Evolutionary conservation across 495 filamentous ascomycete genomes (phyloP).

Genomic region (Alectoria sarmentosa): DNA sequence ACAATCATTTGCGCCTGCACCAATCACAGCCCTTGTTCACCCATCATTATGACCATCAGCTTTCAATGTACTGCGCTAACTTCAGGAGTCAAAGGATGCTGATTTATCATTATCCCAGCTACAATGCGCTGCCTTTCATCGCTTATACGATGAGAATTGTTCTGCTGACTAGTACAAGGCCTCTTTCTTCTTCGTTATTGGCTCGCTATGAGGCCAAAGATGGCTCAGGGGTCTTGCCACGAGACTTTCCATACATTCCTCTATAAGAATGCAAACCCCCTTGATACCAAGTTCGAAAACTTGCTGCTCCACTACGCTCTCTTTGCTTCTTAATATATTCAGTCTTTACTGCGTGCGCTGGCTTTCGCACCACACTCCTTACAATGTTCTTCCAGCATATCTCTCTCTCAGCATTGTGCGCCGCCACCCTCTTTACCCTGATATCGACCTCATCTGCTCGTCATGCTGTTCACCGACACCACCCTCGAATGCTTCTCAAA

Average conservation of each 20-base stretch:
- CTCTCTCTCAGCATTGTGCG: constrained; percentile 18
- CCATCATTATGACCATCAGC: no score
- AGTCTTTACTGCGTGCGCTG: constrained; percentile 19
- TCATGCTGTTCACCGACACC: constrained; percentile 17
- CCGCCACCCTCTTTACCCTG: constrained; percentile 13
- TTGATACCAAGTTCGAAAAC: background rate
- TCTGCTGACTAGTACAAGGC: background rate
- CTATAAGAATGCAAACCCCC: constrained; percentile 17
- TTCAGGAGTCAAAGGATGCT: constrained; percentile 6
- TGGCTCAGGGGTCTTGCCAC: background rate
- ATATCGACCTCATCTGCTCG: constrained; percentile 14
- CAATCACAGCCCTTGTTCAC: background rate
- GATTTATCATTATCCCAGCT: background rate
- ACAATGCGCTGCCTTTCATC: background rate
- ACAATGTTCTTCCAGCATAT: constrained; percentile 17
- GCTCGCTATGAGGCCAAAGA: background rate
- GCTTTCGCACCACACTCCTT: constrained; percentile 20
- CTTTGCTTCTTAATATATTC: constrained; percentile 8
- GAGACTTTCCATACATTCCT: background rate
- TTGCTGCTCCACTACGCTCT: background rate
- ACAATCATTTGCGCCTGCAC: background rate
- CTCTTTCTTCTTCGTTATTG: background rate
- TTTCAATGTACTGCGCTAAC: background rate
- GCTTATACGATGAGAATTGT: background rate
- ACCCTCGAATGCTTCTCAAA: constrained; percentile 5